Evolutionary conservation across 345 rosid species (phyloP).

Genomic region (Pugionium cornutum): DNA sequence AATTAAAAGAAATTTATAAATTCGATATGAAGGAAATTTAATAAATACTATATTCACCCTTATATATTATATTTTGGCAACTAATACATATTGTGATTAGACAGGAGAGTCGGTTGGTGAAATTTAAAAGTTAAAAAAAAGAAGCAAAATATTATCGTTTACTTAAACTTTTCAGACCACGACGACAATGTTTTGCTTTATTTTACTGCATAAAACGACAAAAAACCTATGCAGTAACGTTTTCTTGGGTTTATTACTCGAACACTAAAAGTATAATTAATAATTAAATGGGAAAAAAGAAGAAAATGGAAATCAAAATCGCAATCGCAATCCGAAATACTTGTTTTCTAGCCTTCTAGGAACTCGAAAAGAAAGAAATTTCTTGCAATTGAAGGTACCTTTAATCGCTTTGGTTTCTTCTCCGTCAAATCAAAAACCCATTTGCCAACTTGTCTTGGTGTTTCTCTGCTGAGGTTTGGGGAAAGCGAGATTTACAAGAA

Average conservation of each 20-base stretch:
- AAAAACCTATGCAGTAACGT: conserved; percentile 30
- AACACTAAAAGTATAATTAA: background rate
- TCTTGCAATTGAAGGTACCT: conserved; percentile 83
- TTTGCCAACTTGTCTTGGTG: conserved; percentile 25
- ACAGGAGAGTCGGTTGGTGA: background rate
- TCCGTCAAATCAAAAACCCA: conserved; percentile 45
- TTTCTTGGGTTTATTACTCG: conserved; percentile 32
- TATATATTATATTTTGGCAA: background rate
- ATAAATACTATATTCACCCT: too few relatives aligned
- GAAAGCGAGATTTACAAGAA: conserved; percentile 11
- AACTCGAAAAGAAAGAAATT: conserved; percentile 47
- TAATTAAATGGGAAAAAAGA: background rate
- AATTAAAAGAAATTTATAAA: too few relatives aligned
- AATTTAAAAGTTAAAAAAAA: background rate
- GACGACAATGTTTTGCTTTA: conserved; percentile 11
- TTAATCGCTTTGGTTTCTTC: conserved; percentile 48
- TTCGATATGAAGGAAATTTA: too few relatives aligned
- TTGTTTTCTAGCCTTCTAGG: conserved; percentile 29
- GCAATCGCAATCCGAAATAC: conserved; percentile 23
- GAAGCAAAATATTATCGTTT: background rate
- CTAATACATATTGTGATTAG: background rate
- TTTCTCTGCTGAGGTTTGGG: background rate
- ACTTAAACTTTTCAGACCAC: conserved; percentile 12
- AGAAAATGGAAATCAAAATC: conserved; percentile 14
- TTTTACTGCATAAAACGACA: conserved; percentile 35